Conservation (phyloP, 495 filamentous ascomycete genomes). For the Pyrenula massariospora region DNA sequence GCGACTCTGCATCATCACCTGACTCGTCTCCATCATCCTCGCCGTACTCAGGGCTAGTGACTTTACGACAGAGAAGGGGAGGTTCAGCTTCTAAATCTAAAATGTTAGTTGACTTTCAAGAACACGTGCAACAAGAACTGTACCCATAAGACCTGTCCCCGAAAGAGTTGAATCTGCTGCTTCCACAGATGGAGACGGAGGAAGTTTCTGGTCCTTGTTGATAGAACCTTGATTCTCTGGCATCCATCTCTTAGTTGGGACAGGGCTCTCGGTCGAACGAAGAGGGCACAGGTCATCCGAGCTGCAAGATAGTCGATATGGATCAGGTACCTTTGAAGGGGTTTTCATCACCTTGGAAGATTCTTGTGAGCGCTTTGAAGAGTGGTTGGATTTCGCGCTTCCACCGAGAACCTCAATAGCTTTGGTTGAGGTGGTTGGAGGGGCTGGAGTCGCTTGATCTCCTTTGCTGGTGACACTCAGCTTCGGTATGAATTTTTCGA, state of each 20-base stretch:
- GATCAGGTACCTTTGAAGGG: background rate
- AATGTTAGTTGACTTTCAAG: no score
- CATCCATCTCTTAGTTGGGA: background rate
- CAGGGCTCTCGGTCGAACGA: background rate
- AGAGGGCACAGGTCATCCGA: background rate
- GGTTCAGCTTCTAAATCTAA: no score
- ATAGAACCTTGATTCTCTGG: background rate
- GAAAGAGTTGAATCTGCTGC: no score
- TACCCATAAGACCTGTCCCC: no score
- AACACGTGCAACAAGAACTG: no score
- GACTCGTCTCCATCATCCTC: no score
- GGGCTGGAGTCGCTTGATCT: background rate
- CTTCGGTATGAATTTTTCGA: background rate
- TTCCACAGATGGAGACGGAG: no score
- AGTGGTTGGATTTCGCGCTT: background rate
- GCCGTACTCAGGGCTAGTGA: no score
- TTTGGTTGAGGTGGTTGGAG: background rate
- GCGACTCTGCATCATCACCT: no score
- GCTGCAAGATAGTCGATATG: background rate
- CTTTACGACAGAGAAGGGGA: no score
- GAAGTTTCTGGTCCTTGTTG: no score
- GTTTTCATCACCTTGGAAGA: background rate
- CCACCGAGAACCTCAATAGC: background rate
- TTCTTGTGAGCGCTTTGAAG: background rate
- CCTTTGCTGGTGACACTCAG: background rate